Base-by-base conservation (phyloP, 1,284 basidiomycete genomes). In the Ustilago tritici region DNA sequence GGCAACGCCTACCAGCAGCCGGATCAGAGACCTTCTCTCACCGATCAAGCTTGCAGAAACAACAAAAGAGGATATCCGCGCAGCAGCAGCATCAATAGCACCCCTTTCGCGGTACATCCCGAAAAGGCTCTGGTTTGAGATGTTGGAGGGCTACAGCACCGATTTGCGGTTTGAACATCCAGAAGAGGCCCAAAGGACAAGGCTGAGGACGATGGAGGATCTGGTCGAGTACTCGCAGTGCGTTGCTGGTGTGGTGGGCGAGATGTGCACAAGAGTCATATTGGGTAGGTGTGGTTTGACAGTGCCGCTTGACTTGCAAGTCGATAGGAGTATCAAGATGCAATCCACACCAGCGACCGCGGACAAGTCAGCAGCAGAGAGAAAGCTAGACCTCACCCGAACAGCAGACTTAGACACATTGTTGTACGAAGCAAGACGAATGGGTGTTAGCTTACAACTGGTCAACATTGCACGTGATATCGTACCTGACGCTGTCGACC, bases 401-500 rank as follows among this genome's bases (percentile, higher is more conserved):
- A 14, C 59, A 4, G 28, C 49, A 12, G 63, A 70, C 31, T 32
- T 76, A 31, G 68, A 76, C 23, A 31, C 46, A 2, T 40, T 83
- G 19, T 63, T 83, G 10, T 70, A 73, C 63, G 64, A 83, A 23
- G 82, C 82, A 7, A 46, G 82, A 23, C 60, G 77, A 5, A 83
- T 83, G 81, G 82, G 82, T n/a, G 82, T 83, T 32, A 71, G 78
- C 53, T 65, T 83, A 23, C 82, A 83, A 64, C 69, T 83, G 14
- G 75, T 83, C 77, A 83, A 83, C 56, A 81, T 83, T 46, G 80
- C 82, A 3, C 69, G 82, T 38, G 82, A 83, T 41, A 71, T 82
- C 8, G 69, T 82, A 7, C 70, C 76, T 8, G 82, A 83, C 38
- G 61, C 80, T 34, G 49, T 71, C 36, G 70, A 74, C 19, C 53